Conservation (phyloP, 805 yeast species). For the Metschnikowia hibisci region DNA sequence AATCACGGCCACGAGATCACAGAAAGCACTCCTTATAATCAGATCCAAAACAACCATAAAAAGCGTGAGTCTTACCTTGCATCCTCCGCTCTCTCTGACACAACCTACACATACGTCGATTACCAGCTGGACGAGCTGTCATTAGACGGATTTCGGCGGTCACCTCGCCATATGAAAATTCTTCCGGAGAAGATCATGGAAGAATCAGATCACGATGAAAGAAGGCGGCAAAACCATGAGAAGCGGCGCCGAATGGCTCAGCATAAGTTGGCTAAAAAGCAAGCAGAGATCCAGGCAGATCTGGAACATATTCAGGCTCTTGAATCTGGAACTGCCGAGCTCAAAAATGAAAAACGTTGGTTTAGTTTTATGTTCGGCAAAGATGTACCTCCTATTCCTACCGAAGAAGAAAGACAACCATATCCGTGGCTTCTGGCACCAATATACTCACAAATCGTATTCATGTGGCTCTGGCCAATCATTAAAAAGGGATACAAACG, state of each 20-base stretch:
- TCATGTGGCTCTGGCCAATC: conserved; percentile 40
- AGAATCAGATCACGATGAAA: conserved; percentile 1
- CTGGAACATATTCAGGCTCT: conserved; percentile 1
- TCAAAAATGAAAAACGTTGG: conserved; percentile 45
- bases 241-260: background rate
- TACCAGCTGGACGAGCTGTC: conserved; percentile 11
- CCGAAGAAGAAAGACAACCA: conserved; percentile 45
- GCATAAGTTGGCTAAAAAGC: conserved; percentile 2
- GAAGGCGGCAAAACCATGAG: background rate
- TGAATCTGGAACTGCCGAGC: conserved; percentile 20
- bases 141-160: conserved; percentile 2
- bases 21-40: conserved; percentile 5
- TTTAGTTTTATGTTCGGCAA: conserved; percentile 49
- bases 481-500: conserved; percentile 39
- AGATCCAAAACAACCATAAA: conserved; percentile 4
- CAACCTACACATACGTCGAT: conserved; percentile 17
- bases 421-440: conserved; percentile 42
- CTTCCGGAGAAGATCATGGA: conserved; percentile 1
- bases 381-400: conserved; percentile 48
- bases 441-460: conserved; percentile 35
- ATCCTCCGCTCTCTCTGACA: conserved; percentile 11
- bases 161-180: conserved; percentile 2
- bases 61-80: conserved; percentile 9
- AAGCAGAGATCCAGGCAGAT: background rate
- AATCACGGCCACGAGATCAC: conserved; percentile 2